Evolutionary conservation across 1,139 yeast species (phyloP).

Genomic region (Blastobotrys buckinghamii): DNA sequence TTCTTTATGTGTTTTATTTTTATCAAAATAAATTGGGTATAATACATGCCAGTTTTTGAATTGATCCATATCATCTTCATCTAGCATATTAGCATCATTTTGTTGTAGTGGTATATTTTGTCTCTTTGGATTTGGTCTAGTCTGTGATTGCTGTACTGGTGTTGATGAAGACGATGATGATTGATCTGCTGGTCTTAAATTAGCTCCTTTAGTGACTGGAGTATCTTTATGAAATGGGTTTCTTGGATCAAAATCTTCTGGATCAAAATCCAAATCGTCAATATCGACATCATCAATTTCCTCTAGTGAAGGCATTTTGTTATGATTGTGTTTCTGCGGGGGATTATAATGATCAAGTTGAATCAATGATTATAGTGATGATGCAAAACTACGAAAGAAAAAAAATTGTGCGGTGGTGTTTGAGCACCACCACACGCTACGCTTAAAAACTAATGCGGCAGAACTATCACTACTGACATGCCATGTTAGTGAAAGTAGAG

Average conservation of each 20-base stretch:
- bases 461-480: too few relatives aligned
- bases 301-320: slow-evolving; percentile 66
- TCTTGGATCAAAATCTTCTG: slow-evolving; percentile 80
- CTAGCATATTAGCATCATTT: background rate
- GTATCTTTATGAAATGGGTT: slow-evolving; percentile 32
- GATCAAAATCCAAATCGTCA: slow-evolving; percentile 88
- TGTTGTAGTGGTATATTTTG: slow-evolving; percentile 7
- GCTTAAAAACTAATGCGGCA: too few relatives aligned
- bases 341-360: too few relatives aligned
- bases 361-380: too few relatives aligned
- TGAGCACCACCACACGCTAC: too few relatives aligned
- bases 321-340: too few relatives aligned
- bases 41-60: slow-evolving; percentile 64
- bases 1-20: slow-evolving; percentile 62
- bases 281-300: slow-evolving; percentile 81
- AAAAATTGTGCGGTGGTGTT: too few relatives aligned
- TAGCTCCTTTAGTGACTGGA: slow-evolving; percentile 17
- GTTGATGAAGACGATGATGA: background rate
- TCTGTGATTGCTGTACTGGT: background rate
- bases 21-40: slow-evolving; percentile 92
- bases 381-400: too few relatives aligned
- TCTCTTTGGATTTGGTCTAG: background rate
- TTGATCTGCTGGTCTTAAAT: slow-evolving; percentile 17
- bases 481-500: too few relatives aligned
- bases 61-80: slow-evolving; percentile 48